Evolutionary conservation across 148 eudicot genomes (phyloP).

Genomic region (Selenicereus undatus): DNA sequence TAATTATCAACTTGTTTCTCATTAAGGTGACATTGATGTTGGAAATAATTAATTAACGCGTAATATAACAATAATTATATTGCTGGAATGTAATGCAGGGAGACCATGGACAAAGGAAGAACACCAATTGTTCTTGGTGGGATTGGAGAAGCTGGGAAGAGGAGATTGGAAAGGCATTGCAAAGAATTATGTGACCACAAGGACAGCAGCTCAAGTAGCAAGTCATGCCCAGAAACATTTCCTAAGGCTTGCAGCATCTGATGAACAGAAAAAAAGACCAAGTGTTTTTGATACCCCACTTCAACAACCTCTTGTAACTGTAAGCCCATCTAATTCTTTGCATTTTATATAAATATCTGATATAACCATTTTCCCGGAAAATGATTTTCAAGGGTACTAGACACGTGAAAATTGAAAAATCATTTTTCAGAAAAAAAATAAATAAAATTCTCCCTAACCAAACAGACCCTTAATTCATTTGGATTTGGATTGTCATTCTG

Average conservation of each 20-base stretch:
- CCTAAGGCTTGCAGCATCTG: slow-evolving; percentile 9
- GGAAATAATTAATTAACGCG: too few species aligned
- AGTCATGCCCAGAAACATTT: slow-evolving; percentile 31
- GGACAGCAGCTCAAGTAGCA: slow-evolving; percentile 28
- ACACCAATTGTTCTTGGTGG: slow-evolving; percentile 15
- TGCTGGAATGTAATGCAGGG: background rate
- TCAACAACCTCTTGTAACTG: background rate
- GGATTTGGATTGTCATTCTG: too few species aligned
- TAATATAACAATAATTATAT: too few species aligned
- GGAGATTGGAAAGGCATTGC: slow-evolving; percentile 28
- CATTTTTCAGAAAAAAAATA: too few species aligned
- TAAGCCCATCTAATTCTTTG: background rate
- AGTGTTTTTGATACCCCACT: slow-evolving; percentile 15
- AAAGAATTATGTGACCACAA: slow-evolving; percentile 19
- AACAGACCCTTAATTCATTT: background rate
- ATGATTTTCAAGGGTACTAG: too few species aligned
- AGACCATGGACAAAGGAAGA: slow-evolving; percentile 8
- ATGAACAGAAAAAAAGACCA: slow-evolving; percentile 7
- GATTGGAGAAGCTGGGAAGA: slow-evolving; percentile 23
- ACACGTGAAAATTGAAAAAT: too few species aligned
- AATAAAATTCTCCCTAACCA: too few species aligned
- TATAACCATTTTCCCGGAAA: too few species aligned
- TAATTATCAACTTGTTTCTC: too few species aligned
- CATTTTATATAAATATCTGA: too few species aligned
- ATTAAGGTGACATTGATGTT: background rate